Conservation (phyloP, 176 grass and related monocot genomes). For the Bonia amplexicaulis region DNA sequence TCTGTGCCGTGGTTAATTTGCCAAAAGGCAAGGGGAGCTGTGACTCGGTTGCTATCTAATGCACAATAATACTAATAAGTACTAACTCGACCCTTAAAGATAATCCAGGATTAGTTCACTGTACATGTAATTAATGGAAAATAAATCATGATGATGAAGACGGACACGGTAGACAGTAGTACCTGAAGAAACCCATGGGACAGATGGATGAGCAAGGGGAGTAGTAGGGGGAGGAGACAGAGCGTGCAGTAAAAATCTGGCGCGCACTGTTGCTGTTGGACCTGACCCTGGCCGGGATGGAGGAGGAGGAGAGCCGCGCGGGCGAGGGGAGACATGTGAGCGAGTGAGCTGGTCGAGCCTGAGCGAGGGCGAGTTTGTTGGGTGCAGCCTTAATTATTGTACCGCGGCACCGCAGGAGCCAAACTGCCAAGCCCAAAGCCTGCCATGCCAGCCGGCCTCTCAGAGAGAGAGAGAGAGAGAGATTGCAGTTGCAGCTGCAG, state of each 20-base stretch:
- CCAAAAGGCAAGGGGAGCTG: neutral
- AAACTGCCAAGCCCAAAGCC: neutral
- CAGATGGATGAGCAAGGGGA: neutral
- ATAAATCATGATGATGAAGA: no score
- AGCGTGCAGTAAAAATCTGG: conserved; percentile 36
- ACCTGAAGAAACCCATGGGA: no score
- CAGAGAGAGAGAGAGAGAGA: neutral
- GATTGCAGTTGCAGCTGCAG: conserved; percentile 20
- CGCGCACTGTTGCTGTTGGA: conserved; percentile 8
- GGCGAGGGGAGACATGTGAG: neutral
- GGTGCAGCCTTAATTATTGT: conserved; percentile 11
- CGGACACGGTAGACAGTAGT: no score
- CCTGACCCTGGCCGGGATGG: neutral
- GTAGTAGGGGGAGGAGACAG: neutral
- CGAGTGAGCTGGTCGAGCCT: neutral
- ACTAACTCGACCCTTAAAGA: no score
- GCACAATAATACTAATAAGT: no score
- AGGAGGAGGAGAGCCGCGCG: neutral
- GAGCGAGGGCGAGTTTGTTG: conserved; percentile 25
- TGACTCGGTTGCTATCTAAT: neutral
- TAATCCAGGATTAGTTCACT: no score
- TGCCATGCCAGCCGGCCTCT: conserved; percentile 14
- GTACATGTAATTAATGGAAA: no score
- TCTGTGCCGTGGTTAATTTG: neutral
- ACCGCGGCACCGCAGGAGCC: conserved; percentile 25